Percentiles rank a stretch among this genome's conserved stretches.
phyloP scores from a whole-genome alignment of 176 grass and related monocot genomes.

The Cenchrus americanus region DNA sequence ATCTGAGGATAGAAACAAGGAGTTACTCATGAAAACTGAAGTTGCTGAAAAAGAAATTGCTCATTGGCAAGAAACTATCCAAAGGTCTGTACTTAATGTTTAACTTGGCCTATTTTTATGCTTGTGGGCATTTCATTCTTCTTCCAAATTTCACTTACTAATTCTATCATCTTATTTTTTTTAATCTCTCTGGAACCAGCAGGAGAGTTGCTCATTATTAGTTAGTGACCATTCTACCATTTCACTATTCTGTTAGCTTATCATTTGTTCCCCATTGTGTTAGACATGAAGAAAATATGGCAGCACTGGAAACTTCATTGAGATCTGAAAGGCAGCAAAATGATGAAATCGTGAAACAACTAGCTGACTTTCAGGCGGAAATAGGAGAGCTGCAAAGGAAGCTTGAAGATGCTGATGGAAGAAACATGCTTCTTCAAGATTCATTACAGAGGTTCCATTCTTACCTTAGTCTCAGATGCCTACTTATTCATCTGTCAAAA shows the following conservation, averaged over 20 bases:
- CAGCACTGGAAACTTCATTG: conserved; percentile 56
- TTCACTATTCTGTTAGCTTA: conserved; percentile 12
- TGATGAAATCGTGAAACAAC: conserved; percentile 53
- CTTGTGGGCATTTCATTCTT: conserved; percentile 9
- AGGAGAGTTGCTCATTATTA: too few species aligned
- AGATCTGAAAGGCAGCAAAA: conserved; percentile 57
- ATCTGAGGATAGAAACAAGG: conserved; percentile 60
- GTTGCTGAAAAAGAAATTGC: conserved; percentile 53
- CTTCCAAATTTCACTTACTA: conserved; percentile 21
- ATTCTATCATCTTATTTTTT: conserved; percentile 20
- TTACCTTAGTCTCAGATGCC: conserved; percentile 37
- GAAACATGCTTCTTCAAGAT: conserved; percentile 64
- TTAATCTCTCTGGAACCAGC: too few species aligned
- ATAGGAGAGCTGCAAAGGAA: conserved; percentile 60
- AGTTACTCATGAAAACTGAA: conserved; percentile 63
- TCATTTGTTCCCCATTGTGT: conserved; percentile 44
- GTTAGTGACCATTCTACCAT: conserved; percentile 38
- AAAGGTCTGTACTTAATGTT: conserved; percentile 55
- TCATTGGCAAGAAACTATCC: conserved; percentile 58
- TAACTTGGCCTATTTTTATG: conserved; percentile 18
- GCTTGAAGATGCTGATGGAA: conserved; percentile 61
- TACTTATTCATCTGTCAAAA: conserved; percentile 35
- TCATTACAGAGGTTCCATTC: conserved; percentile 69
- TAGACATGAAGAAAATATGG: conserved; percentile 59
- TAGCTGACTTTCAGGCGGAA: conserved; percentile 54